These are phyloP conservation scores for Xylariaceae sp. DNA, from an alignment of 2,329 filamentous ascomycete genomes.

Conservation along the genomic window DNA sequence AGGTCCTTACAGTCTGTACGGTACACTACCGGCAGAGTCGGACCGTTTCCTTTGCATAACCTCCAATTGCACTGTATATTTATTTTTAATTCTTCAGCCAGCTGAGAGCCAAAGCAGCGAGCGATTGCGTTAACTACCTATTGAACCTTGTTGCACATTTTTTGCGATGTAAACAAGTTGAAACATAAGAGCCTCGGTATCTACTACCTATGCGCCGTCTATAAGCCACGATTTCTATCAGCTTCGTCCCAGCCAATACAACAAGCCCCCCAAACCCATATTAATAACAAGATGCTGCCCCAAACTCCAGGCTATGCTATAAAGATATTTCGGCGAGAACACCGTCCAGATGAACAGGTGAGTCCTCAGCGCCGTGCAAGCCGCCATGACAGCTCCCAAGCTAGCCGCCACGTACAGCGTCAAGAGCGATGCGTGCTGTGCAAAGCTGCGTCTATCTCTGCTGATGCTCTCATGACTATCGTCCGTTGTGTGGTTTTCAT, in stretches of 20 bases:
- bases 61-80: too few relatives aligned
- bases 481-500: conserved; percentile 14
- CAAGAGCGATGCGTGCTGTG: conserved; percentile 56
- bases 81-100: too few relatives aligned
- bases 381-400: conserved; percentile 74
- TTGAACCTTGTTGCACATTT: too few relatives aligned
- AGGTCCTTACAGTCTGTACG: too few relatives aligned
- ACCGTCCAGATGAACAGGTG: conserved; percentile 99
- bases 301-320: conserved; percentile 81
- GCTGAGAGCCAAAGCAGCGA: too few relatives aligned
- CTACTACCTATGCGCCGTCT: too few relatives aligned
- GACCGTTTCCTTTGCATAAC: too few relatives aligned
- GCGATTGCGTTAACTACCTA: too few relatives aligned
- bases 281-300: conserved; percentile 77
- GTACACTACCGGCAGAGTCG: too few relatives aligned
- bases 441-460: conserved; percentile 31
- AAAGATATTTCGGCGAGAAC: conserved; percentile 94
- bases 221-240: too few relatives aligned
- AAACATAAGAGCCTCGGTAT: too few relatives aligned
- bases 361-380: conserved; percentile 76
- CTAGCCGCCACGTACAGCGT: conserved; percentile 67
- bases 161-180: too few relatives aligned
- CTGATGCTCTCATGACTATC: conserved; percentile 10
- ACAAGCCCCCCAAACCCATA: conserved; percentile 54
- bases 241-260: conserved; percentile 50